Conservation (phyloP, 1,139 yeast species). For the Yamadazyma dushanensis region DNA sequence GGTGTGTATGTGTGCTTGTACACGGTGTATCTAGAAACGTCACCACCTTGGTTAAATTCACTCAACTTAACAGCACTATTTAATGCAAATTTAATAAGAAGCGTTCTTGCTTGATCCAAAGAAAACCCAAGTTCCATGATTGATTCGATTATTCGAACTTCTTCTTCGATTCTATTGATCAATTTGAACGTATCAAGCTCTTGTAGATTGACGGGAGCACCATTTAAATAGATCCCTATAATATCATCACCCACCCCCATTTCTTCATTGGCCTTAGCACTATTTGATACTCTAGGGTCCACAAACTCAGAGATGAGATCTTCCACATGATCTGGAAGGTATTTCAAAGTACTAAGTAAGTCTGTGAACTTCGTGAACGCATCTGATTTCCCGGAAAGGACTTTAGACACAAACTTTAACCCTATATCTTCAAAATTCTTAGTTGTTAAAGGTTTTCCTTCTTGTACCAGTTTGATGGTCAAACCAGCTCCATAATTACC, state of each 20-base stretch:
- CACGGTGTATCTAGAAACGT: constrained; percentile 39
- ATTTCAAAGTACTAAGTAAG: constrained; percentile 36
- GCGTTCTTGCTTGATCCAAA: constrained; percentile 32
- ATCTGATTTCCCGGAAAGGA: constrained; percentile 22
- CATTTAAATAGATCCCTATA: constrained; percentile 62
- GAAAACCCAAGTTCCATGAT: constrained; percentile 38
- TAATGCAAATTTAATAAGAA: constrained; percentile 48
- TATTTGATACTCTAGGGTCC: constrained; percentile 19
- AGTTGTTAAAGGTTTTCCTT: neutral
- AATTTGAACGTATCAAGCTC: constrained; percentile 48
- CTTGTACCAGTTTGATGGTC: constrained; percentile 13
- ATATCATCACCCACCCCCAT: constrained; percentile 38
- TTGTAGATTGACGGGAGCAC: constrained; percentile 48
- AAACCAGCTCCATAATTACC: constrained; percentile 70
- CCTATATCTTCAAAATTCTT: constrained; percentile 30
- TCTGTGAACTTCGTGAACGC: constrained; percentile 20
- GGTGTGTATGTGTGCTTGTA: constrained; percentile 34
- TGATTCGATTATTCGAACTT: constrained; percentile 29
- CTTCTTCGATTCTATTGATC: constrained; percentile 34
- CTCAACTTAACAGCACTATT: constrained; percentile 35
- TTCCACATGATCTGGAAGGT: constrained; percentile 44
- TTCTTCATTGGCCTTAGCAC: constrained; percentile 28
- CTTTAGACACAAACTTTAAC: constrained; percentile 44
- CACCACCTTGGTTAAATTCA: constrained; percentile 38
- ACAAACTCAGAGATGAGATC: constrained; percentile 5